phyloP scores from a whole-genome alignment of 2,329 filamentous ascomycete genomes.

The Tolypocladium tundrense region DNA sequence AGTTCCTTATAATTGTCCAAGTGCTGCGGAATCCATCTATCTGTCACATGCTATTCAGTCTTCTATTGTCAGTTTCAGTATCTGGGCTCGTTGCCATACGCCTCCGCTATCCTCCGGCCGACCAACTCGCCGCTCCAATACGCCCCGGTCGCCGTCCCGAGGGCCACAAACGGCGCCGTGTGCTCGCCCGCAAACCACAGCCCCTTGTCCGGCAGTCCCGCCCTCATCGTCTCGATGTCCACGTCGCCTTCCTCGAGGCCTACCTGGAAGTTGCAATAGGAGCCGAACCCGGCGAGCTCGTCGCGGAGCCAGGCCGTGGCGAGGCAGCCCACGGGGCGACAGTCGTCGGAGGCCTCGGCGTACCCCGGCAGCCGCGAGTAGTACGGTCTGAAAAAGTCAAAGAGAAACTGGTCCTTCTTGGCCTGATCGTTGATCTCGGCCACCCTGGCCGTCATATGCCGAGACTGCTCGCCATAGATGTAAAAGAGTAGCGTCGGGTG shows the following conservation, averaged over 20 bases:
- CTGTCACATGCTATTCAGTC: too few species aligned
- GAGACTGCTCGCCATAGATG: conserved; percentile 54
- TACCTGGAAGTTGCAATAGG: conserved; percentile 77
- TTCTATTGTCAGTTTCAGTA: neutral
- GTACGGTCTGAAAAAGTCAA: conserved; percentile 66
- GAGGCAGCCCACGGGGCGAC: conserved; percentile 51
- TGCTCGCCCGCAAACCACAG: conserved; percentile 88
- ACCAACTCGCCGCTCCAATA: conserved; percentile 85
- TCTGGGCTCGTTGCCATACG: conserved; percentile 27
- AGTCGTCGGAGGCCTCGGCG: conserved; percentile 37
- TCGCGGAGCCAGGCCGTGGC: conserved; percentile 73
- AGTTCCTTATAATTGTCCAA: too few species aligned
- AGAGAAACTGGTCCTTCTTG: conserved; percentile 43
- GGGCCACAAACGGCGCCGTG: conserved; percentile 77
- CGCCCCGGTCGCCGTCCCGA: conserved; percentile 83
- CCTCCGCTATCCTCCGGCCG: conserved; percentile 50
- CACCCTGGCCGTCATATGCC: conserved; percentile 38
- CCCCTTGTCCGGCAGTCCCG: conserved; percentile 53
- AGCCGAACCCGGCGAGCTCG: conserved; percentile 69
- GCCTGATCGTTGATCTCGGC: conserved; percentile 29
- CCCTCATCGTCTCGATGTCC: conserved; percentile 57
- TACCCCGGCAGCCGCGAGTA: conserved; percentile 67
- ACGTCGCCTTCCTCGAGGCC: conserved; percentile 60
- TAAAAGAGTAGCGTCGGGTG: conserved; percentile 86
- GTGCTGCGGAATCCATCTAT: too few species aligned